Evolutionary conservation across 345 rosid species (phyloP).

Genomic region (Psidium guajava): DNA sequence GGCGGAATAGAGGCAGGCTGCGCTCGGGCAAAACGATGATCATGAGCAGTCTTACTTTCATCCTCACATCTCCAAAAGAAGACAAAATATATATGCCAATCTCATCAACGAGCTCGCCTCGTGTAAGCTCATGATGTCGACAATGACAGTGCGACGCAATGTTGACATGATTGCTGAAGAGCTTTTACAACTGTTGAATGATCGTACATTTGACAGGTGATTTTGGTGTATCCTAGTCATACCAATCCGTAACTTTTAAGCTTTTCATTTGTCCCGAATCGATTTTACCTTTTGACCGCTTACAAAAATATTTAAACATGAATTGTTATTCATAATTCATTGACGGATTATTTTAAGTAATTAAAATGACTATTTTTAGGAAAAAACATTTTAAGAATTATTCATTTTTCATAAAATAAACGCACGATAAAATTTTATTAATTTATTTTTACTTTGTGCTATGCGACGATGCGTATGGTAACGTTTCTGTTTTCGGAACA

Average conservation of each 20-base stretch:
- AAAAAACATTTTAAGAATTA: too few species aligned
- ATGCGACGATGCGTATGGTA: background rate
- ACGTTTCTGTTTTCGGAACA: too few species aligned
- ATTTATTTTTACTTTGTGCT: background rate
- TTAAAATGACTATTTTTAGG: too few species aligned
- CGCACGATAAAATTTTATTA: background rate
- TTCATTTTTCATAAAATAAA: too few species aligned
- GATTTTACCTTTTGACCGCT: background rate
- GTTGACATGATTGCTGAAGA: background rate
- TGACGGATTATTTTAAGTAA: too few species aligned
- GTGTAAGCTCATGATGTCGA: background rate
- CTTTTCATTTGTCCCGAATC: background rate
- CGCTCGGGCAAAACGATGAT: background rate
- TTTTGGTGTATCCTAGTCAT: background rate
- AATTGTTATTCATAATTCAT: too few species aligned
- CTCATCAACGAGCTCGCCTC: background rate
- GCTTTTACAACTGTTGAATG: background rate
- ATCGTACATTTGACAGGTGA: background rate
- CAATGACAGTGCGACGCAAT: background rate
- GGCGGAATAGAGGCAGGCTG: background rate
- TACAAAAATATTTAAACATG: too few species aligned
- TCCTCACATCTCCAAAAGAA: background rate
- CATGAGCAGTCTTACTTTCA: background rate
- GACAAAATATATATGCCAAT: background rate
- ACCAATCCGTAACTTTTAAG: background rate